A percentile compares a stretch with the other conserved stretches of the same genome.
Evolutionary conservation across 108 stramenopile species (phyloP).

Genomic region (Cyclotella kingstonii): DNA sequence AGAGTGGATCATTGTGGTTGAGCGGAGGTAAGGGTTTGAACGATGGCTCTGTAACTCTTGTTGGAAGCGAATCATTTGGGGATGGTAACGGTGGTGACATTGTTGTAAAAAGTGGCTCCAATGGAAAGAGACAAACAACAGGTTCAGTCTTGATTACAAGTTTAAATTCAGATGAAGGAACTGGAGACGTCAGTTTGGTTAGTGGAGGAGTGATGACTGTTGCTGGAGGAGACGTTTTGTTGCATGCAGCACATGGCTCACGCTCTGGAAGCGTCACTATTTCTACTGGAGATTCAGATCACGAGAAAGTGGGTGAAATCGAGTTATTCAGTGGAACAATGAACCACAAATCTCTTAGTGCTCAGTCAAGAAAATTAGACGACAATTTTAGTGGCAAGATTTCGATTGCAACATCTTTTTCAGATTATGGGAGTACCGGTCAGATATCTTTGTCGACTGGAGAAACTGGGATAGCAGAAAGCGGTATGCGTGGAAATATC

Average conservation of each 20-base stretch:
- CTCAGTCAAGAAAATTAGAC: background rate
- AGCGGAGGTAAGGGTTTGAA: background rate
- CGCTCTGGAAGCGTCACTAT: conserved; percentile 16
- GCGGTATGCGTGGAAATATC: conserved; percentile 1
- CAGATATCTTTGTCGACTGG: background rate
- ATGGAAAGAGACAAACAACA: background rate
- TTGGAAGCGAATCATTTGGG: background rate
- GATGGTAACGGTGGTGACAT: conserved; percentile 21
- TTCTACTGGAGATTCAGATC: conserved; percentile 8
- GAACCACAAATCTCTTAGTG: background rate
- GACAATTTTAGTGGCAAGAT: background rate
- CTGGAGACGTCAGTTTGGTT: conserved; percentile 3
- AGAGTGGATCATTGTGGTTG: conserved; percentile 5
- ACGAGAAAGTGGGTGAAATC: conserved; percentile 23
- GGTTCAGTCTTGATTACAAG: conserved; percentile 17
- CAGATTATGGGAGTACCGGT: background rate
- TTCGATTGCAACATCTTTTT: conserved; percentile 1
- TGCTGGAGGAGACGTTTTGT: background rate
- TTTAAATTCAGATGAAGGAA: background rate
- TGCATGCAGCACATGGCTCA: background rate
- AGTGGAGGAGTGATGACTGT: conserved; percentile 7
- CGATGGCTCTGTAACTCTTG: conserved; percentile 10
- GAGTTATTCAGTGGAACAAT: conserved; percentile 11
- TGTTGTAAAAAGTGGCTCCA: conserved; percentile 9
- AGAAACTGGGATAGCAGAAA: background rate